phyloP scores from a whole-genome alignment of 768 basidiomycete species.

The Pleurotus platypus region DNA sequence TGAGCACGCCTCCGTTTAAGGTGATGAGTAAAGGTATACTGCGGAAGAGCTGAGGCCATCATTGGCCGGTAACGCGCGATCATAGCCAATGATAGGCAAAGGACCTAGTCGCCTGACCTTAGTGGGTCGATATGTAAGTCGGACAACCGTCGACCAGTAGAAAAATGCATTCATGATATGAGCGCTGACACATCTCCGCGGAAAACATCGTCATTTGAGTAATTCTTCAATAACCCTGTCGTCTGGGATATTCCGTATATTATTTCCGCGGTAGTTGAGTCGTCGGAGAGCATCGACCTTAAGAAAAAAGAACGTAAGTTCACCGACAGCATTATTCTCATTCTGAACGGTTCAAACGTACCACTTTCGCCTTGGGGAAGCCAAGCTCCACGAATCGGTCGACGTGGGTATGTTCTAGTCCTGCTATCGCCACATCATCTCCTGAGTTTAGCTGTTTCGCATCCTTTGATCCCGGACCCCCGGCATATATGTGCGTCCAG shows the following conservation, averaged over 20 bases:
- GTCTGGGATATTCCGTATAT: conserved; percentile 75
- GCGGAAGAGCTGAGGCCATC: neutral
- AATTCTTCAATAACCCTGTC: conserved; percentile 86
- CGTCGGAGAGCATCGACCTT: conserved; percentile 87
- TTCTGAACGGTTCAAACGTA: conserved; percentile 32
- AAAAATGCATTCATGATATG: neutral
- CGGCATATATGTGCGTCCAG: conserved; percentile 93
- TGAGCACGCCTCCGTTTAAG: neutral
- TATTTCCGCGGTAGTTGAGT: conserved; percentile 83
- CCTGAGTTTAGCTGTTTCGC: conserved; percentile 48
- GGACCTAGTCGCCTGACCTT: neutral
- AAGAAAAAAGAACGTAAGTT: neutral
- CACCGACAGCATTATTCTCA: neutral
- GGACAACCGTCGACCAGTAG: neutral
- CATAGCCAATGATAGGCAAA: neutral
- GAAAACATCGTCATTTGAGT: conserved; percentile 41
- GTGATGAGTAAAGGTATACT: neutral
- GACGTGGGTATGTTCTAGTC: conserved; percentile 80
- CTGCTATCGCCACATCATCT: conserved; percentile 73
- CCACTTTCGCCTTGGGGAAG: conserved; percentile 81
- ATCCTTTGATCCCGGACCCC: conserved; percentile 50
- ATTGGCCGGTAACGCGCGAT: neutral
- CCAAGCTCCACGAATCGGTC: conserved; percentile 81
- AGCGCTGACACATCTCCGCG: neutral
- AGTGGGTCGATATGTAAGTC: neutral